phyloP scores from a whole-genome alignment of 345 rosid genomes.

The Linum trigynum region DNA sequence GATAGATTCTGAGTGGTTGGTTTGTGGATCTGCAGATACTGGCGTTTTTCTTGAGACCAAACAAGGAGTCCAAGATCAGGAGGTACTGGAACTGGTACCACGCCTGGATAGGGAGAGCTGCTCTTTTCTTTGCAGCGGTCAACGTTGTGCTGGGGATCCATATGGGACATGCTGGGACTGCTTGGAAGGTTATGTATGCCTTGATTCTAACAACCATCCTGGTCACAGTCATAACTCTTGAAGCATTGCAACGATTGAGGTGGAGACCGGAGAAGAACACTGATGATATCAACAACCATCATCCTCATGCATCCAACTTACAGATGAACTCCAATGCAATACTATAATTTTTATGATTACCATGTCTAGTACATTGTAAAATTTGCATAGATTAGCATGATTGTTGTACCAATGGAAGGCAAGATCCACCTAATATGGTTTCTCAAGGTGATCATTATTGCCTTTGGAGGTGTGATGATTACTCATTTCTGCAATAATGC shows the following conservation, averaged over 20 bases:
- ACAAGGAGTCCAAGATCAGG: conserved; percentile 59
- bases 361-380: no score
- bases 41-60: conserved; percentile 73
- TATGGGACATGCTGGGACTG: conserved; percentile 43
- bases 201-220: conserved; percentile 46
- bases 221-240: conserved; percentile 45
- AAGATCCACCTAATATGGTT: no score
- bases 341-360: neutral
- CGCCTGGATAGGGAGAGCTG: conserved; percentile 67
- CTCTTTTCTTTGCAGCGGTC: conserved; percentile 66
- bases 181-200: conserved; percentile 73
- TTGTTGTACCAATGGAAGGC: no score
- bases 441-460: no score
- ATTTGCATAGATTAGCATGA: no score
- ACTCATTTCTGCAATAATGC: no score
- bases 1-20: no score
- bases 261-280: conserved; percentile 23
- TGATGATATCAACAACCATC: neutral
- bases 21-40: conserved; percentile 32
- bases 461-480: no score
- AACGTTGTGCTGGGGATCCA: conserved; percentile 66
- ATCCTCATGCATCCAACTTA: conserved; percentile 31
- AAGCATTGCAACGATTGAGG: conserved; percentile 35
- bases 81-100: conserved; percentile 89
- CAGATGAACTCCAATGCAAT: conserved; percentile 54